Evolutionary conservation across 106 monocot species (phyloP).

Genomic region (Dendrobium nobile): DNA sequence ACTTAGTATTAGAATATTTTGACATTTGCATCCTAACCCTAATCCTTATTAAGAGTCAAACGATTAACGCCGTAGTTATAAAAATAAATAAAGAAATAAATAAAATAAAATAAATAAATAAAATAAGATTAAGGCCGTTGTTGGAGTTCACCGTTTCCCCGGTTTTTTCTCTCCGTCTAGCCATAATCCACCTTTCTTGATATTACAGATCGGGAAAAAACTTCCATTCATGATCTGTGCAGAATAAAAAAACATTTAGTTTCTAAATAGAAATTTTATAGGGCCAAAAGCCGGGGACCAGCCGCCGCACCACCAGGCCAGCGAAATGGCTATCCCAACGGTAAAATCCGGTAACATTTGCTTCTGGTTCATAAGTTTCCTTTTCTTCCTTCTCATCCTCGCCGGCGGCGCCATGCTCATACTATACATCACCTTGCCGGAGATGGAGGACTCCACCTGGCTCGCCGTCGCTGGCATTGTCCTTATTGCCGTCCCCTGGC

Average conservation of each 20-base stretch:
- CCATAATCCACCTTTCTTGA: slow-evolving; percentile 3
- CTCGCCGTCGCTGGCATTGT: slow-evolving; percentile 39
- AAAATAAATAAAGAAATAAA: no score
- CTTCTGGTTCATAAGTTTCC: slow-evolving; percentile 37
- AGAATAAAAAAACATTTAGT: not conserved
- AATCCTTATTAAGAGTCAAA: no score
- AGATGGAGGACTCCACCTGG: slow-evolving; percentile 14
- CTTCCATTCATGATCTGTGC: not conserved
- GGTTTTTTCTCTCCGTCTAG: slow-evolving; percentile 14
- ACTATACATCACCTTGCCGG: slow-evolving; percentile 45
- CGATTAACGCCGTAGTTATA: no score
- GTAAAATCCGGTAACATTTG: slow-evolving; percentile 21
- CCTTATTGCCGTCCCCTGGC: slow-evolving; percentile 46
- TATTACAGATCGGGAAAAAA: not conserved
- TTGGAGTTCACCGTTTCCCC: slow-evolving; percentile 17
- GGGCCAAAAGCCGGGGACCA: not conserved
- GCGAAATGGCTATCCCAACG: slow-evolving; percentile 4
- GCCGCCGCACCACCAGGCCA: not conserved
- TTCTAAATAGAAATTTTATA: not conserved
- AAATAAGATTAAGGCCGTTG: not conserved
- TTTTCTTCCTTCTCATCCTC: slow-evolving; percentile 44
- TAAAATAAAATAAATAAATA: no score
- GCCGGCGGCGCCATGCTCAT: slow-evolving; percentile 37
- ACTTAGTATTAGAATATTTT: no score
- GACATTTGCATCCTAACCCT: no score